Base-by-base conservation (phyloP, 305 asterid genomes). In the Salvia sclarea region DNA sequence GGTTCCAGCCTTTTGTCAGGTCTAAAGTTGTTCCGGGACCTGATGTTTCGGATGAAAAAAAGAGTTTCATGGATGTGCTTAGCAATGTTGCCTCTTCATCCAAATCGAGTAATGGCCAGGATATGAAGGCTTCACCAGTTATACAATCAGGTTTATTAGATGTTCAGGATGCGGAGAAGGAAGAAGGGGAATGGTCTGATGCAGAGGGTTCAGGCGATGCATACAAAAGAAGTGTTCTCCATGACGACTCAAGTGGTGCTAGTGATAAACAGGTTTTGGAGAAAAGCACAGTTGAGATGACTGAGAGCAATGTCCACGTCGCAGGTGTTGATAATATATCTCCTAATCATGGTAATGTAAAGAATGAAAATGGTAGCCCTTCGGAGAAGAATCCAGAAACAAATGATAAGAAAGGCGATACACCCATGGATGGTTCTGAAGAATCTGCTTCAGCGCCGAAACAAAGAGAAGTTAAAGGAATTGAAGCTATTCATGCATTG, bases 111-210 rank as follows among this genome's bases (percentile, higher is more conserved):
- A 76, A 74, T 73, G 81, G 70, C 57, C 81, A 81, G 70, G 83
- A 71, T 57, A 53, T 61, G 60, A 88, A 82, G 70, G 76, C 68
- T 56, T 71, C 82, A 25, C 61, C 67, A 64, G 83, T 66, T 78
- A 66, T 72, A 58, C 82, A 81, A 70, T 70, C 81, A 40, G 80
- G 75, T 66, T 48, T 80, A 76, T 72, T 70, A 17, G 83, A 75
- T 77, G 70, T 80, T 43, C 81, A 75, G 68, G 65, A 72, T 64
- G 79, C 79, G 71, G 99, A 95, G 79, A 92, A 89, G 87, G 99
- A 95, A 83, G 99, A 95, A 81, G 99, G 99, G 73, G 99, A 95
- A 79, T 95, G 98, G 97, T 89, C 98, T 47, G 99, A 95, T 82
- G 97, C 83, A 35, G 99, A 95, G 76, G 92, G 84, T 28, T 81